These are phyloP conservation scores for Didymella pinodella DNA, from an alignment of 2,329 filamentous ascomycete species.

Conservation along the genomic window DNA sequence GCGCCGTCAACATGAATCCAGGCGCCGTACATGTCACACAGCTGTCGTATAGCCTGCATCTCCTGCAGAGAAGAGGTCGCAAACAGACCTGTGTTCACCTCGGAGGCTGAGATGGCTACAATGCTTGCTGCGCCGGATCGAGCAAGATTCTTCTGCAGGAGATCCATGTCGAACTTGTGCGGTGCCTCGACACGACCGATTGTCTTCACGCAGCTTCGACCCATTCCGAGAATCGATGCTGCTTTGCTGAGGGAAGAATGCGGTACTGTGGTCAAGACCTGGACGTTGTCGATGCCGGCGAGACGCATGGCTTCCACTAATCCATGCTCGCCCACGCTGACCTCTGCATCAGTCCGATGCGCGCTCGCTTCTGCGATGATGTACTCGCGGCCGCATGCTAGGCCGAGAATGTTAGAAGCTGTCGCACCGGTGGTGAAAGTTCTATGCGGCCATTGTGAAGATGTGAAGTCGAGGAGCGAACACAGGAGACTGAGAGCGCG, in stretches of 20 bases:
- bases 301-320: slow-evolving; percentile 70
- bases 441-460: slow-evolving; percentile 69
- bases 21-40: slow-evolving; percentile 76
- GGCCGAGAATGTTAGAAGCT: slow-evolving; percentile 69
- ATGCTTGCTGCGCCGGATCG: slow-evolving; percentile 70
- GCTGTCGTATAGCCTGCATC: slow-evolving; percentile 66
- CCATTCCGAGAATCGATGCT: slow-evolving; percentile 81
- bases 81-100: slow-evolving; percentile 90
- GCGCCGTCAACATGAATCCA: slow-evolving; percentile 94
- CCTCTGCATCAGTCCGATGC: slow-evolving; percentile 40
- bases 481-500: slow-evolving; percentile 73
- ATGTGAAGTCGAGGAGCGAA: slow-evolving; percentile 69
- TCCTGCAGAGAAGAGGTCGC: slow-evolving; percentile 67
- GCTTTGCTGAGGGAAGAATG: slow-evolving; percentile 89
- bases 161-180: slow-evolving; percentile 74
- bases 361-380: slow-evolving; percentile 60
- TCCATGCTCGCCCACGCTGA: slow-evolving; percentile 71
- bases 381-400: slow-evolving; percentile 75
- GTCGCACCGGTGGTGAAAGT: slow-evolving; percentile 82
- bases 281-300: slow-evolving; percentile 72
- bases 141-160: slow-evolving; percentile 68
- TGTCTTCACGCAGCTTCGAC: slow-evolving; percentile 71
- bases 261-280: slow-evolving; percentile 79
- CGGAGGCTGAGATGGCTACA: slow-evolving; percentile 81
- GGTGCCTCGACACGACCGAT: slow-evolving; percentile 64